These are phyloP conservation scores for Elsinoe ampelina DNA, from an alignment of 2,329 filamentous ascomycete genomes.

Conservation along the genomic window DNA sequence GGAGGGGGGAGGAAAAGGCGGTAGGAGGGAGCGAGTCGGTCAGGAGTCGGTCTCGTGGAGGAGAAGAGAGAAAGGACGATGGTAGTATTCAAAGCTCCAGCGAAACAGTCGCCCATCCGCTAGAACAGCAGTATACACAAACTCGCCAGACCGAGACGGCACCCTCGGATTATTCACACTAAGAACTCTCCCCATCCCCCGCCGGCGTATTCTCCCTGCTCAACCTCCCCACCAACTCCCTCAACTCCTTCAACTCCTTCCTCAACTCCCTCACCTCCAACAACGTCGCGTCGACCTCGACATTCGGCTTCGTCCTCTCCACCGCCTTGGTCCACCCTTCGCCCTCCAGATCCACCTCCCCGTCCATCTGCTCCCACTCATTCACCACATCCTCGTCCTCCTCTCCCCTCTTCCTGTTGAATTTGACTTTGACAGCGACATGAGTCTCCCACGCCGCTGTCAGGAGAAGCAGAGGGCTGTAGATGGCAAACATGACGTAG, in stretches of 20 bases:
- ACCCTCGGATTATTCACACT: not conserved
- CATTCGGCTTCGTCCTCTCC: conserved; percentile 64
- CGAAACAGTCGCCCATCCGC: too few species aligned
- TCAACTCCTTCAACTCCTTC: conserved; percentile 38
- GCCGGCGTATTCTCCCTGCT: conserved; percentile 14
- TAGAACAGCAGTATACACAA: not conserved
- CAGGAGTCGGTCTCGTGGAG: too few species aligned
- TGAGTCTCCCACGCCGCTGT: conserved; percentile 50
- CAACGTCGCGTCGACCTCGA: conserved; percentile 69
- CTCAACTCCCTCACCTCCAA: conserved; percentile 47
- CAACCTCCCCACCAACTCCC: conserved; percentile 29
- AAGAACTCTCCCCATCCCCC: not conserved
- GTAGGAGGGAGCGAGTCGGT: too few species aligned
- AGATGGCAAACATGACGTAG: conserved; percentile 74
- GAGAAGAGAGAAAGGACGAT: not conserved
- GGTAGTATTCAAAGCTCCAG: not conserved
- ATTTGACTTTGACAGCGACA: conserved; percentile 55
- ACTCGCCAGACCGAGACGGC: not conserved
- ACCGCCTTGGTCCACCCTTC: conserved; percentile 83
- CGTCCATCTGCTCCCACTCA: conserved; percentile 82
- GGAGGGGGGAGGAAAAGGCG: not conserved
- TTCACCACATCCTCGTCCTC: conserved; percentile 81
- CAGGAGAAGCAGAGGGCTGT: conserved; percentile 71
- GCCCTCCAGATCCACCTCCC: conserved; percentile 65
- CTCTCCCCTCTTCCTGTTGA: conserved; percentile 70